Percentiles rank a stretch among this genome's conserved stretches.
phyloP scores from a whole-genome alignment of 345 rosid genomes.

The Hypericum perforatum region DNA sequence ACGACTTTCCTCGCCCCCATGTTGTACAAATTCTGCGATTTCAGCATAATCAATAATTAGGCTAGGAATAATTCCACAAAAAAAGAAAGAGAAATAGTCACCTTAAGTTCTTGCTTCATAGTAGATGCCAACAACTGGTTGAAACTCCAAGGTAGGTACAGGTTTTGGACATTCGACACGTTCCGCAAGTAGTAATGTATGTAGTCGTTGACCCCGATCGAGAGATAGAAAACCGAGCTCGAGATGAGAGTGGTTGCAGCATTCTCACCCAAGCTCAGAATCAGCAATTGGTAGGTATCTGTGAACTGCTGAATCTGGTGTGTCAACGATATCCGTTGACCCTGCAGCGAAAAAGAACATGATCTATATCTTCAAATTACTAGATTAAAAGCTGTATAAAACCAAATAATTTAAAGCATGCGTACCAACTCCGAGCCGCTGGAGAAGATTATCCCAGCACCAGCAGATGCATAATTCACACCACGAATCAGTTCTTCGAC shows the following conservation, averaged over 20 bases:
- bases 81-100: slow-evolving; percentile 7
- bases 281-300: slow-evolving; percentile 69
- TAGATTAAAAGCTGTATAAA: not conserved
- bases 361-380: not conserved
- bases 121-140: slow-evolving; percentile 64
- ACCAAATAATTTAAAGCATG: not conserved
- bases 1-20: slow-evolving; percentile 56
- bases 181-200: slow-evolving; percentile 82
- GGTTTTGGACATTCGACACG: slow-evolving; percentile 55
- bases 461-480: slow-evolving; percentile 83
- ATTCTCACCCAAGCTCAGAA: slow-evolving; percentile 52
- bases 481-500: slow-evolving; percentile 61
- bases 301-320: slow-evolving; percentile 82
- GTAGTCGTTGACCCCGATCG: slow-evolving; percentile 80
- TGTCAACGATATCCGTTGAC: slow-evolving; percentile 71
- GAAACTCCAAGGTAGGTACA: slow-evolving; percentile 79
- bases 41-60: too few relatives aligned
- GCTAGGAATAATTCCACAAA: not conserved
- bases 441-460: slow-evolving; percentile 73
- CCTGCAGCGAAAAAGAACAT: slow-evolving; percentile 30
- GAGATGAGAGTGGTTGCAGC: slow-evolving; percentile 43
- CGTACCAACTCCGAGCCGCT: slow-evolving; percentile 79
- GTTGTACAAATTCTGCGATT: slow-evolving; percentile 55
- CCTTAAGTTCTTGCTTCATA: slow-evolving; percentile 62
- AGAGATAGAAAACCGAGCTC: slow-evolving; percentile 57